Evolutionary conservation across 1,284 basidiomycete species (phyloP), one percentile per base, ranked within the genome.

Genomic region (Heimioporus retisporus): DNA sequence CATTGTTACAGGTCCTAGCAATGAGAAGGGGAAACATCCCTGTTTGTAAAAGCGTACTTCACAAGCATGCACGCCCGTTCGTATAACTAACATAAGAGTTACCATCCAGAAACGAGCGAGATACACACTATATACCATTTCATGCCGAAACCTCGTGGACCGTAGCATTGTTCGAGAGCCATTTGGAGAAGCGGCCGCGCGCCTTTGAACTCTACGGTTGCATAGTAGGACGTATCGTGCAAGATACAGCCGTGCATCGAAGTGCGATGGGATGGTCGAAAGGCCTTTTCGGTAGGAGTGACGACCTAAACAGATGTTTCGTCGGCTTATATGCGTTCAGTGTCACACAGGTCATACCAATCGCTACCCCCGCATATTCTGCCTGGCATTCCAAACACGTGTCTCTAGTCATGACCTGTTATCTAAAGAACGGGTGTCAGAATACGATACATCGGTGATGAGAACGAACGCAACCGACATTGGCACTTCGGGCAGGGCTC

Each of bases 311-410:
- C 21, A 10, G n/a, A 44, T n/a, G 10, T 6, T 18, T 44, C 55
- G 4, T 73, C 31, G 56, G 44, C 7, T 14, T 23, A 1, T 6
- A 31, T 14, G 18, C 21, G 4, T 28, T 25, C 19, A 31, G 48
- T 28, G 55, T n/a, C 48, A 56, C n/a, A 42, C 31, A 42, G 58
- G 53, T 72, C 86, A 21, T 48, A 94, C 95, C 59, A 98, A 82
- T 71, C 94, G 85, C 77, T 95, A 95, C 0, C 94, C 95, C 96
- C 96, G 98, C 77, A 94, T 85, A 70, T 91, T 91, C 70, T 90
- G 86, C 96, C 97, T 98, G 2, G 96, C 93, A 74, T 98, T 96
- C 93, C 95, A 98, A 31, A 98, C 79, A 77, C 98, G 96, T 6
- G 96, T 96, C 75, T 96, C 95, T 0, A 98, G 87, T 96, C 96